phyloP scores from a whole-genome alignment of 805 yeast species.

The Saccharomycopsis guyanensis region DNA sequence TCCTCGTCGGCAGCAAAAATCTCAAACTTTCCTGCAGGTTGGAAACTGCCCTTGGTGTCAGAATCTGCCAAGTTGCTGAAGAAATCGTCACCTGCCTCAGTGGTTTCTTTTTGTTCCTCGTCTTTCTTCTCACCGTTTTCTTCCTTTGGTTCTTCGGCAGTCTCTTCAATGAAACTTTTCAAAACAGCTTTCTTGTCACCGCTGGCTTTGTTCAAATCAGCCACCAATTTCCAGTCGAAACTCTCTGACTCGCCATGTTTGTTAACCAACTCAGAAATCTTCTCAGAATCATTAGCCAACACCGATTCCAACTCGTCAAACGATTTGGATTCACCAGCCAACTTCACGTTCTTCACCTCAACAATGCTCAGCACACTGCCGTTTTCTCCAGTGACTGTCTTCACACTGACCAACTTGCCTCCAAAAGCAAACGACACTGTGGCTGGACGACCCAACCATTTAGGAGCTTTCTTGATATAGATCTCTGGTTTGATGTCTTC shows the following conservation, averaged over 20 bases:
- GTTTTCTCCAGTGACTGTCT: slow-evolving; percentile 29
- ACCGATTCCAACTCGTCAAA: slow-evolving; percentile 29
- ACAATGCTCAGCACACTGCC: slow-evolving; percentile 29
- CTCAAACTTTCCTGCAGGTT: slow-evolving; percentile 50
- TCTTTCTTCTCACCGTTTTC: slow-evolving; percentile 30
- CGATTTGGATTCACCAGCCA: slow-evolving; percentile 39
- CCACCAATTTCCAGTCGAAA: slow-evolving; percentile 61
- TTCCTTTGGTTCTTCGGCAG: slow-evolving; percentile 21
- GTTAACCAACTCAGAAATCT: slow-evolving; percentile 48
- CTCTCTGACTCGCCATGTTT: slow-evolving; percentile 34
- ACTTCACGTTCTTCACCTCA: slow-evolving; percentile 16
- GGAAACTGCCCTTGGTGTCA: slow-evolving; percentile 14
- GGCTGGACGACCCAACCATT: slow-evolving; percentile 72
- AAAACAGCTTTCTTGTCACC: slow-evolving; percentile 46
- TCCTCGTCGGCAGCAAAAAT: slow-evolving; percentile 37
- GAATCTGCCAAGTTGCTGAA: slow-evolving; percentile 16
- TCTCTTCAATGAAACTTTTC: slow-evolving; percentile 31
- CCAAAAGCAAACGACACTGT: slow-evolving; percentile 85
- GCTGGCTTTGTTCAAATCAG: slow-evolving; percentile 34
- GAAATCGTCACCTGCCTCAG: slow-evolving; percentile 18
- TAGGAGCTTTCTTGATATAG: slow-evolving; percentile 72
- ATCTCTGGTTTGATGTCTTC: slow-evolving; percentile 53
- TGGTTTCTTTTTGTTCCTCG: slow-evolving; percentile 25
- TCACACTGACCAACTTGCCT: slow-evolving; percentile 66
- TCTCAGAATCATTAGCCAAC: slow-evolving; percentile 41